A percentile compares a stretch with the other conserved stretches of the same genome.
These are phyloP conservation scores for Cercospora brassicicola DNA, from an alignment of 2,329 filamentous ascomycete genomes.

Conservation along the genomic window DNA sequence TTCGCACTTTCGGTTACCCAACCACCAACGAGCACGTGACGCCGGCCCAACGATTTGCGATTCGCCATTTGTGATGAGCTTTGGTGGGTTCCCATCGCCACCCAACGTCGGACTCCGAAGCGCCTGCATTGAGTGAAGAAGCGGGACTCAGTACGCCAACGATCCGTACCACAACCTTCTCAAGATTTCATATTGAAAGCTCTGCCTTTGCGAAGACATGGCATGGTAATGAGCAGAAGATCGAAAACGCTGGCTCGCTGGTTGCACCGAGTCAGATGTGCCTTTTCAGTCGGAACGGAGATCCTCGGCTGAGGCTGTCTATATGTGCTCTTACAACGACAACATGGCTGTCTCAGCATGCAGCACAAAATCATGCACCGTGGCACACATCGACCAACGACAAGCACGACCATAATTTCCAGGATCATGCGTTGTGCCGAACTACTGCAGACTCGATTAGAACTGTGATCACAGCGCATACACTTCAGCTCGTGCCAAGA, in stretches of 20 bases:
- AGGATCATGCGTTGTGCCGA: background rate
- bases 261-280: background rate
- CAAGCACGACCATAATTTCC: background rate
- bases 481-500: background rate
- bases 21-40: too few species aligned
- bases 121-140: too few species aligned
- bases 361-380: background rate
- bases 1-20: too few species aligned
- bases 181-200: too few species aligned
- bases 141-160: too few species aligned
- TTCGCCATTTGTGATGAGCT: too few species aligned
- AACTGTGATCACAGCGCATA: background rate
- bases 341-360: background rate
- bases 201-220: too few species aligned
- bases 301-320: slow-evolving; percentile 10
- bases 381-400: background rate
- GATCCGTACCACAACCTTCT: too few species aligned
- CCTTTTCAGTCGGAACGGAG: background rate
- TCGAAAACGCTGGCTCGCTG: background rate
- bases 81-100: too few species aligned
- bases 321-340: background rate
- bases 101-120: too few species aligned
- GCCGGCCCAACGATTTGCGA: too few species aligned
- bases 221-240: too few species aligned
- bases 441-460: background rate